A percentile compares a stretch with the other conserved stretches of the same genome.
Evolutionary conservation across 2,329 filamentous ascomycete species (phyloP).

Genomic region (Fusarium paranaense): DNA sequence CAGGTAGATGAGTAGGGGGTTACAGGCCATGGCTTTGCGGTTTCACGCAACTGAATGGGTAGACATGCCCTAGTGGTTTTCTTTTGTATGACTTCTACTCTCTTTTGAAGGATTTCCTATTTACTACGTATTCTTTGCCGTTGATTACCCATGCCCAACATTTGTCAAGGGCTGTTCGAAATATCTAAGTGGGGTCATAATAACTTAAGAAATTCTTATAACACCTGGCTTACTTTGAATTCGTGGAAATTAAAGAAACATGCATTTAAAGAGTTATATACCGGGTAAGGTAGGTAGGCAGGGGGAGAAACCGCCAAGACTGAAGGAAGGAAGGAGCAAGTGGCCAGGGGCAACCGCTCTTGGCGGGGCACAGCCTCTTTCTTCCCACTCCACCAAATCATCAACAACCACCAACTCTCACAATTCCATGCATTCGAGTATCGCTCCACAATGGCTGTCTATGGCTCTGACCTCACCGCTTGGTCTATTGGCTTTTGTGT

Average conservation of each 20-base stretch:
- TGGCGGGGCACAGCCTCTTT: not conserved
- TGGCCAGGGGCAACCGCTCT: not conserved
- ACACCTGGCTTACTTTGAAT: not conserved
- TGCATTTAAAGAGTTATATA: not conserved
- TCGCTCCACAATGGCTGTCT: not conserved
- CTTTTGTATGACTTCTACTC: not conserved
- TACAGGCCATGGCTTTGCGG: not conserved
- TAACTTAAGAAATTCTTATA: not conserved
- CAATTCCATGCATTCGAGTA: not conserved
- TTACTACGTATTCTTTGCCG: not conserved
- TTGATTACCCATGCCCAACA: not conserved
- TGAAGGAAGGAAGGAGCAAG: not conserved
- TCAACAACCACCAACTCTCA: not conserved
- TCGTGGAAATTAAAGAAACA: not conserved
- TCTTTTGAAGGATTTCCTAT: not conserved
- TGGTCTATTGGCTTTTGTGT: not conserved
- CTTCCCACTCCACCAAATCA: not conserved
- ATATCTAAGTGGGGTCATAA: too few relatives aligned
- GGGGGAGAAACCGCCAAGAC: not conserved
- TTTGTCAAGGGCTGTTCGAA: not conserved
- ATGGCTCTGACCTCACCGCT: not conserved
- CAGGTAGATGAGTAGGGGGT: not conserved
- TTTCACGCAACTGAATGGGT: not conserved
- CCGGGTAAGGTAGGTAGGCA: not conserved
- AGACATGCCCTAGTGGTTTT: not conserved